Base-by-base conservation (phyloP, 1,284 basidiomycete genomes). In the Trametes hirsuta region DNA sequence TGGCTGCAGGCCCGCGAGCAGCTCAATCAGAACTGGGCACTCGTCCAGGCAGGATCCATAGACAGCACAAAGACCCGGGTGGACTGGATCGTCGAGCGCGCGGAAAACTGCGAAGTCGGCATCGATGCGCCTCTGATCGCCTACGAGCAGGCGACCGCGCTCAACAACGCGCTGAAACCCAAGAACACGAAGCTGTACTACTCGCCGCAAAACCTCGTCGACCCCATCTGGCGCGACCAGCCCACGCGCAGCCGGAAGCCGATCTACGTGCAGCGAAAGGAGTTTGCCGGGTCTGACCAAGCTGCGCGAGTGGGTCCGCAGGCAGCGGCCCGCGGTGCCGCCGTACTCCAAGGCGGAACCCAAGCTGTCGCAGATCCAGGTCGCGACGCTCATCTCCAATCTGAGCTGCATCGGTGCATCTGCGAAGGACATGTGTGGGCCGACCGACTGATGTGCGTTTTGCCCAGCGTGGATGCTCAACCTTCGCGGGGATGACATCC, bases 101-200 rank as follows among this genome's bases (percentile, higher is more conserved):
- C 77, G 11, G 82, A 81, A 48, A 76, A 80, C 57, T 71, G 81
- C 25, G 81, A 86, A 62, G 85, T 97, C 57, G 95, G 95, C 12
- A 84, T 97, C 57, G 96, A 98, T 74, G 94, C 95, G 9, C 89
- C 92, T 30, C 88, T 97, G 79, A 80, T 97, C 60, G 85, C 93
- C 3, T 85, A 91, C 68, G 85, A 91, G 69, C 85, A 85, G 64
- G 89, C 89, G 8, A 80, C 81, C 4, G 74, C 79, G 50, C 74
- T 93, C 61, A 88, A 85, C 64, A 71, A 78, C 46, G 80, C 81
- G 62, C 77, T 93, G n/a, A 73, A 75, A 44, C 37, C 76, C 55
- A 77, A 79, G 48, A 77, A 76, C 60, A 84, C 84, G n/a, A 90
- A 88, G 73, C 77, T 89, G 63, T 76, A 88, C 57, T 87, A 85